Evolutionary conservation across 345 rosid genomes (phyloP), one percentile per base, ranked within the genome.

Genomic region (Salix dunnii): DNA sequence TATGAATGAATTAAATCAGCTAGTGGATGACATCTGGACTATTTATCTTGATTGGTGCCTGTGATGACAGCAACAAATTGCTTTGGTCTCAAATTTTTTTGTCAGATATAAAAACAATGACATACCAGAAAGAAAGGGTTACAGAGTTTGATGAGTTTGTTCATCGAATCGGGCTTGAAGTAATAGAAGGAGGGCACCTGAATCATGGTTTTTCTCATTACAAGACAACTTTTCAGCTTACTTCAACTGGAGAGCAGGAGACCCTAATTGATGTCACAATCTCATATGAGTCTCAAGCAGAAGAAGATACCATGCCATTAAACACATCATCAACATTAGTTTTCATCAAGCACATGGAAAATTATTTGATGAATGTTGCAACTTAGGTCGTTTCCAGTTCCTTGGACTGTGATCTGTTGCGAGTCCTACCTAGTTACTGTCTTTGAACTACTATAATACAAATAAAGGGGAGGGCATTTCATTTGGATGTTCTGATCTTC

Each of bases 141-240:
- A 72, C 76, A n/a, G 87, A 83, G 49, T 65, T 84, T 13, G 81
- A 85, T 10, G 86, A 83, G 10, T 64, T 73, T 16, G 1, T 13
- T 72, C 85, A 79, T 68, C 61, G 74, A 75, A 48, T 75, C 18
- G 53, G 58, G 6, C 25, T 85, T 30, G 72, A 82, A 66, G 88
- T 85, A 16, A 70, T 80, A 6, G 85, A 82, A 82, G 86, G 87
- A 65, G 84, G 88, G 10, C 83, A 80, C 67, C 86, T 85, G 16
- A 67, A 74, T 48, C 80, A 42, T 18, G 85, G 83, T 9, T 85
- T 87, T 71, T 79, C 81, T 43, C 72, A 67, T 33, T 83, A 78
- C 68, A 79, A 30, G 61, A 76, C 82, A 12, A 75, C 74, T 55
- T 80, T 85, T 53, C 84, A 81, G 35, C 75, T 87, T 30, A 79